Base-by-base conservation (phyloP, 768 basidiomycete species). In the Termitomyces sp. region DNA sequence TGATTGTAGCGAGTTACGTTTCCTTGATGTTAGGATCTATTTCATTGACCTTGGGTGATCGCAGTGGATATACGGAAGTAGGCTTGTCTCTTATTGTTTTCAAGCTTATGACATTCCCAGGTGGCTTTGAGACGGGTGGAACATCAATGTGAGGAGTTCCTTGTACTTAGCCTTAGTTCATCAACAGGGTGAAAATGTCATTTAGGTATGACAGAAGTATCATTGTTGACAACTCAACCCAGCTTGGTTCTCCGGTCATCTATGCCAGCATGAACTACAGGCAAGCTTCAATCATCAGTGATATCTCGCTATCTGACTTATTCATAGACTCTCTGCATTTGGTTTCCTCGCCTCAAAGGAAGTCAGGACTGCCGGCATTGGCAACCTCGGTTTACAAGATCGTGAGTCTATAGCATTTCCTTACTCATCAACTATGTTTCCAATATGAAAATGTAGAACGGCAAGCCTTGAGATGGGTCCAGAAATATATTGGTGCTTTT, bases 381-480 rank as follows among this genome's bases (percentile, higher is more conserved):
- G 78, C 6, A 86, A 86, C 60, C 67, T 85, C 6, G 86, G 85
- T 5, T 70, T 87, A 30, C 75, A 75, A 62, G 85, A 87, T 67
- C 81, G 79, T 81, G 61, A 60, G 77, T 66, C 4, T 11, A 1
- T 11, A 12, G 11, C 47, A 8, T 31, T 14, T n/a, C 2, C 3
- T 47, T 2, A 3, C 8, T 37, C 26, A n/a, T n/a, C 28, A 23
- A 23, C 23, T 23, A n/a, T 14, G 12, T 30, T 17, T 19, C 37
- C 9, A 15, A 15, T 15, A 52, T 10, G 1, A 19, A 5, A 28
- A 2, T 26, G 14, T 26, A 57, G 56, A 57, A 47, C 42, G 56
- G 35, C n/a, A 52, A 19, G 56, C 81, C 0, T 63, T 88, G 30
- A 67, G 78, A 61, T 88, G 85, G 85, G 74, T 86, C 4, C 78